Evolutionary conservation across 805 yeast species (phyloP).

Genomic region (Ogataea nonfermentans): DNA sequence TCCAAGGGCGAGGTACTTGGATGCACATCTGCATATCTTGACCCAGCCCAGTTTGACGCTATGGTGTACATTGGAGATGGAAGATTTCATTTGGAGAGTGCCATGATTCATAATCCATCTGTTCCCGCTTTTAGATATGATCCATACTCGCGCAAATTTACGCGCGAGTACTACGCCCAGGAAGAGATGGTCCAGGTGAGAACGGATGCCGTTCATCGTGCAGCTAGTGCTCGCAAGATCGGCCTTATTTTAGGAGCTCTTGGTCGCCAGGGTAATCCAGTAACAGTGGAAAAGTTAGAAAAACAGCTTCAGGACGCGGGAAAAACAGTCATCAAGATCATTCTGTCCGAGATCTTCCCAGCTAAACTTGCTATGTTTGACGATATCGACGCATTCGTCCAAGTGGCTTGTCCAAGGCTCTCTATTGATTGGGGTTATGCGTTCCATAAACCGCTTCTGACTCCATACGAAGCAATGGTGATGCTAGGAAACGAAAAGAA

Average conservation of each 20-base stretch:
- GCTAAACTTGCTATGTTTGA: slow-evolving; percentile 88
- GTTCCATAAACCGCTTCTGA: slow-evolving; percentile 81
- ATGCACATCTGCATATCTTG: slow-evolving; percentile 86
- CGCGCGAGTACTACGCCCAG: slow-evolving; percentile 86
- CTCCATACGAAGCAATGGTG: slow-evolving; percentile 97
- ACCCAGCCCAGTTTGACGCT: slow-evolving; percentile 61
- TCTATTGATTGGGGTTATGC: slow-evolving; percentile 99
- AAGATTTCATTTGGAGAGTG: slow-evolving; percentile 88
- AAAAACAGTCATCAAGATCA: slow-evolving; percentile 71
- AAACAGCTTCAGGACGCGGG: slow-evolving; percentile 51
- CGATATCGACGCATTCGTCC: slow-evolving; percentile 92
- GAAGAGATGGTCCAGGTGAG: slow-evolving; percentile 74
- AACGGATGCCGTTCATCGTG: slow-evolving; percentile 66
- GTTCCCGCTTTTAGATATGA: slow-evolving; percentile 93
- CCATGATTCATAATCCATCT: slow-evolving; percentile 95
- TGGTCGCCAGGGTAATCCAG: slow-evolving; percentile 91
- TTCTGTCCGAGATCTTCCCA: slow-evolving; percentile 91
- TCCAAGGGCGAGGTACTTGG: slow-evolving; percentile 97
- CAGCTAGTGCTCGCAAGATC: slow-evolving; percentile 58
- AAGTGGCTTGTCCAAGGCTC: slow-evolving; percentile 94
- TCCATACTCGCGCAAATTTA: slow-evolving; percentile 90
- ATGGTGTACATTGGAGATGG: slow-evolving; percentile 96
- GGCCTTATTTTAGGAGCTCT: slow-evolving; percentile 90
- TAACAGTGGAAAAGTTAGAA: slow-evolving; percentile 70
- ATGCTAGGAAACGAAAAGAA: slow-evolving; percentile 68